Base-by-base conservation (phyloP, 164 flowering plant genomes). In the Stephania yunnanensis region DNA sequence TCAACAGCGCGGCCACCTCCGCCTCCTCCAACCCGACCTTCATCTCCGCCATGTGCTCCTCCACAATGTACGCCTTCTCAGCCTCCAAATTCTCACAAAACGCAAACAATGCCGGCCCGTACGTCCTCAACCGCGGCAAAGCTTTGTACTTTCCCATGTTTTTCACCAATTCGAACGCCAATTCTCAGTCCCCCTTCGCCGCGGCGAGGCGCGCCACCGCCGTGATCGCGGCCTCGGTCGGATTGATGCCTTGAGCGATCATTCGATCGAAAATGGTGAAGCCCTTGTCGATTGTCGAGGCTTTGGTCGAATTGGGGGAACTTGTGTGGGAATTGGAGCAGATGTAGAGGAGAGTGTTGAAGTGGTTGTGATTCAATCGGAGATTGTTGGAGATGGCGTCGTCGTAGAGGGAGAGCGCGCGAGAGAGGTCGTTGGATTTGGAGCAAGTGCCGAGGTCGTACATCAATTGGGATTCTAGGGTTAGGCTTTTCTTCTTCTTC, bases 171-270 rank as follows among this genome's bases (percentile, higher is more conserved):
- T 80, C 83, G 68, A 90, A 91, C 1, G 97, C 98, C 19, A 69
- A 78, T 71, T 88, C 90, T 0, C 86, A 88, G n/a, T 95, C 98
- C 0, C 84, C 86, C 29, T 84, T 90, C 2, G 94, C 95, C 0
- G 89, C 91, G 9, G 97, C 91, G 5, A 95, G 85, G 61, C 97
- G 78, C 0, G 93, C 91, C 15, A 84, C 78, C 1, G 95, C 83
- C 0, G 97, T 89, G 71, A 90, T 81, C 0, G 98, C 86, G 6
- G 98, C 98, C 74, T 95, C 98, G 20, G 20, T 89, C 7, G 92
- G 90, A 20, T n/a, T 63, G 53, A 91, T 75, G 5, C 77, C 77
- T 29, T 46, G 42, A 10, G 83, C 75, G 8, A 83, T 3, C 95
- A 91, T 88, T 46, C 77, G 83, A 45, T 86, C 78, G 65, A 81